Base-by-base conservation (phyloP, 495 filamentous ascomycete species). In the Podospora fimiseda region DNA sequence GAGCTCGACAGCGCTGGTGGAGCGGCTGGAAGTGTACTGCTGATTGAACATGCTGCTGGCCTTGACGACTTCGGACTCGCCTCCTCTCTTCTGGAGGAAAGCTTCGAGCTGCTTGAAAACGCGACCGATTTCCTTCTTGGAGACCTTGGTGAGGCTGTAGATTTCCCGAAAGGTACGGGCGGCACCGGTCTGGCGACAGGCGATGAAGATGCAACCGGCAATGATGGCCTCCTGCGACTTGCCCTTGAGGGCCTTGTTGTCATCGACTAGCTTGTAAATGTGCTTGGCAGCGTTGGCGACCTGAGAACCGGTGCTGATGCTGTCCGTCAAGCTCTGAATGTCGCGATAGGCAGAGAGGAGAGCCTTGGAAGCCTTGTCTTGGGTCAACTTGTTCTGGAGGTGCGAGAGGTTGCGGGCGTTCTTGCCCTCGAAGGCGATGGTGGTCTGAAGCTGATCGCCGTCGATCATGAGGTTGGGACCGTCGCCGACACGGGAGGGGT, bases 401-500 rank as follows among this genome's bases (percentile, higher is more conserved):
- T 93, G 87, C 49, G 90, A 83, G 21, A 98, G 74, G 58, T 95
- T 91, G 20, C 87, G 79, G 16, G 71, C 68, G 55, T 74, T 76
- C 51, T 86, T 82, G 53, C 82, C 85, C n/a, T 88, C 88, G 53
- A 81, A 83, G 19, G 87, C 88, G 56, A 98, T 96, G 45, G 78
- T 81, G 7, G 93, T 98, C 67, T 95, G 84, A 39, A 98, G 84
- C 71, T 96, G 91, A 53, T 89, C 85, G 42, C 92, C 94, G 60
- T 95, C 90, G 37, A 95, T 79, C 51, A 97, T 79, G 16, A 86
- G 80, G 60, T 97, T 96, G 37, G 82, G 80, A 0, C 82, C 89
- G 46, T 97, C 93, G 70, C 93, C 93, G 59, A 98, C 93, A 89
- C 93, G 93, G 48, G 88, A 94, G 1, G 93, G 93, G 65, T 98